These are phyloP conservation scores for Paraconiothyrium brasiliense DNA, from an alignment of 2,329 filamentous ascomycete species.

Conservation along the genomic window DNA sequence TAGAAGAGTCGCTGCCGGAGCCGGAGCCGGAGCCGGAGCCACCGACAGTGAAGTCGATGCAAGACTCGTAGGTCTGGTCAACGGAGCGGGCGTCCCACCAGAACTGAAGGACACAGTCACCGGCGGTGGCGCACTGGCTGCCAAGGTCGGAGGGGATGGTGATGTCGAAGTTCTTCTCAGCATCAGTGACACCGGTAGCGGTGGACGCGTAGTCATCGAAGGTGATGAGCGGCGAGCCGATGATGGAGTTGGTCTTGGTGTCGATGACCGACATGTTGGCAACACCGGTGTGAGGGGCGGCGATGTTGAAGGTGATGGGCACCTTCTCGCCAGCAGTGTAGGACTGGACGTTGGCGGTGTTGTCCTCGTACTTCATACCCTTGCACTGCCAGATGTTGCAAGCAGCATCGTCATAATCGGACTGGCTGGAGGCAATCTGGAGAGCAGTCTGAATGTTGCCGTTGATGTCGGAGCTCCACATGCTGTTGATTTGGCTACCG, in stretches of 20 bases:
- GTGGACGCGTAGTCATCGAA: slow-evolving; percentile 66
- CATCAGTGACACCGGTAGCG: slow-evolving; percentile 51
- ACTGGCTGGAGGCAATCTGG: slow-evolving; percentile 58
- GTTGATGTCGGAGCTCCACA: slow-evolving; percentile 63
- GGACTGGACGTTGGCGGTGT: slow-evolving; percentile 60
- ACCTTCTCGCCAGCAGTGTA: slow-evolving; percentile 62
- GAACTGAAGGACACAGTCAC: slow-evolving; percentile 68
- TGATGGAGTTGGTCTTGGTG: slow-evolving; percentile 60
- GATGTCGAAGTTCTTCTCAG: slow-evolving; percentile 62
- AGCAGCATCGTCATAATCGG: slow-evolving; percentile 56
- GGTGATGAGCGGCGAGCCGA: slow-evolving; percentile 63
- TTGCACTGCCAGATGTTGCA: slow-evolving; percentile 68
- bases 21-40: slow-evolving; percentile 43
- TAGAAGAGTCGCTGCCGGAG: slow-evolving; percentile 21
- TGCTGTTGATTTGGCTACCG: slow-evolving; percentile 64
- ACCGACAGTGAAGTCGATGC: slow-evolving; percentile 66
- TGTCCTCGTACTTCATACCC: slow-evolving; percentile 66
- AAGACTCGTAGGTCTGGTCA: slow-evolving; percentile 70
- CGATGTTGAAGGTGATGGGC: slow-evolving; percentile 57
- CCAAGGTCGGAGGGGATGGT: slow-evolving; percentile 63
- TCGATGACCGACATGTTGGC: slow-evolving; percentile 69
- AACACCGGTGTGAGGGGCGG: slow-evolving; percentile 63
- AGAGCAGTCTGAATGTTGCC: slow-evolving; percentile 67
- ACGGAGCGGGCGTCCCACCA: slow-evolving; percentile 67
- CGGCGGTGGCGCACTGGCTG: slow-evolving; percentile 57